These are phyloP conservation scores for Colletotrichum orbiculare DNA, from an alignment of 2,329 filamentous ascomycete species.

Conservation along the genomic window DNA sequence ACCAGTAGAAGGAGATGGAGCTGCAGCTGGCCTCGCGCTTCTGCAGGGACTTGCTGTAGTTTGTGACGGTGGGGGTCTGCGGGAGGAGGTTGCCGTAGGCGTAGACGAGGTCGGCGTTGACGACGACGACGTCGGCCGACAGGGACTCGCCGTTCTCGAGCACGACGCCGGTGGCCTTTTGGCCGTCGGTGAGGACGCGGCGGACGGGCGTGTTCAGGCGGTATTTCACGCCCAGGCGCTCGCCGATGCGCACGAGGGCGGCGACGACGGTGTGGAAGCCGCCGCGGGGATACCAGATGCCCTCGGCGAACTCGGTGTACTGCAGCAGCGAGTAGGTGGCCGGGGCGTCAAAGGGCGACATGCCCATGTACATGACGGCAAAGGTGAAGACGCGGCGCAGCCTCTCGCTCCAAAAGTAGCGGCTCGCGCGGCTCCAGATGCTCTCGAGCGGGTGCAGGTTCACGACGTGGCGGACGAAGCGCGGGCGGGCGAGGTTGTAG, in stretches of 20 bases:
- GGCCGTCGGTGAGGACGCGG: conserved; percentile 66
- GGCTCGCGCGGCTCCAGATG: conserved; percentile 72
- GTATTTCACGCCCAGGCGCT: conserved; percentile 71
- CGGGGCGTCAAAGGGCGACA: conserved; percentile 81
- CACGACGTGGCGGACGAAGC: conserved; percentile 69
- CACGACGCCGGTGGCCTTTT: conserved; percentile 67
- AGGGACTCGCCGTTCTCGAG: conserved; percentile 69
- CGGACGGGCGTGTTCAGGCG: conserved; percentile 68
- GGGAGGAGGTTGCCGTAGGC: conserved; percentile 78
- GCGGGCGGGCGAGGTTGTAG: conserved; percentile 65
- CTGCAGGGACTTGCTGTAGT: conserved; percentile 52
- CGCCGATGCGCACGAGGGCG: conserved; percentile 71
- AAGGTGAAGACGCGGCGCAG: conserved; percentile 79
- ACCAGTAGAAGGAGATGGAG: conserved; percentile 83
- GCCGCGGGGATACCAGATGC: conserved; percentile 79
- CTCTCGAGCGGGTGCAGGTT: conserved; percentile 76
- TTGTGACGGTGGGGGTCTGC: conserved; percentile 43
- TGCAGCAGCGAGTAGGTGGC: conserved; percentile 80
- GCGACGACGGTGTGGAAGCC: conserved; percentile 76
- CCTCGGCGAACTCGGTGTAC: conserved; percentile 80
- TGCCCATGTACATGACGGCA: conserved; percentile 86
- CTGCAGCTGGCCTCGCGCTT: conserved; percentile 72
- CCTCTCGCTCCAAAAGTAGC: conserved; percentile 77
- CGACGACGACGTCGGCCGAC: conserved; percentile 72
- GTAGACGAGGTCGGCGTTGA: conserved; percentile 81